Evolutionary conservation across 805 yeast genomes (phyloP), one percentile per base, ranked within the genome.

Genomic region (Ogataea thermomethanolica): DNA sequence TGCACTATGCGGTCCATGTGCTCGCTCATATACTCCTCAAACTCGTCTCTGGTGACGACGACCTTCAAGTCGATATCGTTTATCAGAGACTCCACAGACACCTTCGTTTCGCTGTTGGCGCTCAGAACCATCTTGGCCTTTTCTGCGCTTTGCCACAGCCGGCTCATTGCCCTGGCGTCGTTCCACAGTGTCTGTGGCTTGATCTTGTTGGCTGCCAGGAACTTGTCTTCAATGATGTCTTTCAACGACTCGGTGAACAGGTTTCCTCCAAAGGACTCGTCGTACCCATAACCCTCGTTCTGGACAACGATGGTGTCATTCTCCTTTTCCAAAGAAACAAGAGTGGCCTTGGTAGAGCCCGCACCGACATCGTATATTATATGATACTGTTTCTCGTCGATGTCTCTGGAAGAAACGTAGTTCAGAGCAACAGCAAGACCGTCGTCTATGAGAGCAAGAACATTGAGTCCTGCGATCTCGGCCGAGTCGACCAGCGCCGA

Each of bases 301-400:
- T 78, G 83, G 27, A 89, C 66, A 7, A 57, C 55, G 9, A 71
- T 49, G 25, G 68, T 67, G 20, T 67, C 67, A 33, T 58, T 60
- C 13, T 62, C 59, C 15, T 76, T 75, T 12, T 64, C 61, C 46
- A 81, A 70, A 1, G 90, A 78, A 36, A 89, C 76, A n/a, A 93
- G 65, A 0, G 98, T 84, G 1, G 95, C 95, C 40, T 81, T 78
- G 0, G 95, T 84, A 1, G 95, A 81, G 1, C 95, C 95, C 5
- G 96, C 91, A 33, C 99, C 99, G 76, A 85, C 76, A 60, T 93
- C 99, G 58, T 82, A 88, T 25, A 93, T 74, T 35, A 88, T 58
- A 56, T 85, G 85, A 54, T 78, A 73, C 51, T 77, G 78, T 41
- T 70, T 73, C 3, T 69, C 71, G 9, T 55, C 53, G 45, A 74